Evolutionary conservation across 1,284 basidiomycete genomes (phyloP).

Genomic region (Leccinum angustisporum): DNA sequence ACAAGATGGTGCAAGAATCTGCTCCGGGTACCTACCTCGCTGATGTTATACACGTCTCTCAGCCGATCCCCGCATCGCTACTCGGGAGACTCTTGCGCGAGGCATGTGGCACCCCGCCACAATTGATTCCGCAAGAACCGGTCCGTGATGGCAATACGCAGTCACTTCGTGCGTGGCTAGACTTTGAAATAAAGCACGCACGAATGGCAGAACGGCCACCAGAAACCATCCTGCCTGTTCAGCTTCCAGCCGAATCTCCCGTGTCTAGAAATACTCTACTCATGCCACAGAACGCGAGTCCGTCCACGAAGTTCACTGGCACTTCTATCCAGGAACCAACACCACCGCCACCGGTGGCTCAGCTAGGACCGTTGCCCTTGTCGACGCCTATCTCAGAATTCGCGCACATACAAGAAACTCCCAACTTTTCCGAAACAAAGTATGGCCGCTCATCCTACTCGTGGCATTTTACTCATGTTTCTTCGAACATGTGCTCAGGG

Average conservation of each 20-base stretch:
- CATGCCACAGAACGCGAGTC: neutral
- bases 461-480: neutral
- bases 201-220: neutral
- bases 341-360: neutral
- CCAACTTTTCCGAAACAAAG: neutral
- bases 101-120: conserved; percentile 4
- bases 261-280: neutral
- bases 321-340: neutral
- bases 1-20: neutral
- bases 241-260: neutral
- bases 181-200: conserved; percentile 1
- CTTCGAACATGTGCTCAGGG: neutral
- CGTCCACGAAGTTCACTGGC: neutral
- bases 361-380: neutral
- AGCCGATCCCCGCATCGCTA: neutral
- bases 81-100: conserved; percentile 10
- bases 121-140: neutral
- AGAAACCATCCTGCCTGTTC: neutral
- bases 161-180: neutral
- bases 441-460: neutral
- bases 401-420: neutral
- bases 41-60: neutral
- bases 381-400: neutral
- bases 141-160: neutral
- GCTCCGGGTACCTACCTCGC: conserved; percentile 2